phyloP scores from a whole-genome alignment of 2,329 filamentous ascomycete genomes.

The Aspergillus versicolor region DNA sequence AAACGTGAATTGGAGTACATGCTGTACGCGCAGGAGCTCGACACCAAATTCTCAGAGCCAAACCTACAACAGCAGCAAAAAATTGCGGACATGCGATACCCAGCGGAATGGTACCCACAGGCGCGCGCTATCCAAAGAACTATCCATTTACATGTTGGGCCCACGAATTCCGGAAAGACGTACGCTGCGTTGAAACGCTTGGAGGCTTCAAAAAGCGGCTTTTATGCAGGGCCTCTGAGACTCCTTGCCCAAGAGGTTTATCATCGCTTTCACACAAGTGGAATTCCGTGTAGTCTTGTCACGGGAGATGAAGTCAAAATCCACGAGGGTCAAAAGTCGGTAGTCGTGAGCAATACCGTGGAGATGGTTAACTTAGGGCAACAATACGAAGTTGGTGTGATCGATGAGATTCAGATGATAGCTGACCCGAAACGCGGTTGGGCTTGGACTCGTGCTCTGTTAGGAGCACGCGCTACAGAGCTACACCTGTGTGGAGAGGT shows the following conservation, averaged over 20 bases:
- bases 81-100: slow-evolving; percentile 81
- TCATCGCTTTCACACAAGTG: slow-evolving; percentile 75
- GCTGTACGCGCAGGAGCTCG: slow-evolving; percentile 66
- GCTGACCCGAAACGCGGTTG: slow-evolving; percentile 75
- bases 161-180: slow-evolving; percentile 97
- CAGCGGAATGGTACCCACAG: slow-evolving; percentile 86
- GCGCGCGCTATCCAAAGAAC: slow-evolving; percentile 78
- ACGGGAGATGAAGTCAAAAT: slow-evolving; percentile 87
- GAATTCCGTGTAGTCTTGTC: slow-evolving; percentile 72
- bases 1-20: slow-evolving; percentile 62
- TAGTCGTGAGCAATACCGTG: slow-evolving; percentile 83
- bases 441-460: slow-evolving; percentile 89
- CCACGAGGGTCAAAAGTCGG: slow-evolving; percentile 55
- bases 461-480: slow-evolving; percentile 84
- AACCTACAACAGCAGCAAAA: slow-evolving; percentile 61
- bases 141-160: slow-evolving; percentile 89
- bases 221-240: slow-evolving; percentile 87
- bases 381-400: slow-evolving; percentile 81
- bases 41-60: slow-evolving; percentile 55
- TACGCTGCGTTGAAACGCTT: slow-evolving; percentile 87
- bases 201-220: slow-evolving; percentile 70
- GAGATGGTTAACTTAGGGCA: slow-evolving; percentile 72
- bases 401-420: slow-evolving; percentile 99
- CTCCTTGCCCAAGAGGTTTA: slow-evolving; percentile 95
- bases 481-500: slow-evolving; percentile 92